Base-by-base conservation (phyloP, 2,329 filamentous ascomycete genomes). In the Penicillium crustosum region DNA sequence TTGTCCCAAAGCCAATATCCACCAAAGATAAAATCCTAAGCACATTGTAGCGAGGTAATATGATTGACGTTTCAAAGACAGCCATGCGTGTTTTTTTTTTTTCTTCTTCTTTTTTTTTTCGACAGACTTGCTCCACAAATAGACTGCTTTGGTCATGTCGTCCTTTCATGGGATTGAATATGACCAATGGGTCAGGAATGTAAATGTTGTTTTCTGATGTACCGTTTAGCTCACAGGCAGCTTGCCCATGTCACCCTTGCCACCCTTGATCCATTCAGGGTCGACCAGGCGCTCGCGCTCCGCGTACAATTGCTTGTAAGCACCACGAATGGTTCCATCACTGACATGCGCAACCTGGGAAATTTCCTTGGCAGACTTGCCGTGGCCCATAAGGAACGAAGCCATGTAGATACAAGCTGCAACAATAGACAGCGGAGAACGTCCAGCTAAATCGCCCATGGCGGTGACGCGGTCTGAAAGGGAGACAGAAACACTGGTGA, bases 381-480 rank as follows among this genome's bases (percentile, higher is more conserved):
- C 81, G 65, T 94, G 85, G 55, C 88, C 90, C 79, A 96, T 89
- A 38, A 97, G 82, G 70, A 93, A 87, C 31, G 91, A 92, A 4
- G 93, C 90, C 86, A 97, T 94, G 81, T 94, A 99, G 75, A 99
- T 97, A 74, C 92, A 96, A 33, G 94, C 93, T 19, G 93, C 93
- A 7, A 95, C 93, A 60, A 95, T 91, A 1, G 93, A 97, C 49
- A 99, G 82, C 21, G 94, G 94, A 57, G 93, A 97, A 59, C 94
- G 91, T 64, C 94, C 94, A 36, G 93, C 93, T 59, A 97, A 84
- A 55, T 91, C 88, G 58, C 90, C 89, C 60, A 91, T 87, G 49
- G 85, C 84, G 25, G 87, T 88, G 64, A 94, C 91, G 71, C 89
- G 86, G 65, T 89, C 83, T 3, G 93, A 92, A 50, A 97, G 83